Evolutionary conservation across 352 stramenopile genomes (phyloP).

Genomic region (Globisporangium irregulare): DNA sequence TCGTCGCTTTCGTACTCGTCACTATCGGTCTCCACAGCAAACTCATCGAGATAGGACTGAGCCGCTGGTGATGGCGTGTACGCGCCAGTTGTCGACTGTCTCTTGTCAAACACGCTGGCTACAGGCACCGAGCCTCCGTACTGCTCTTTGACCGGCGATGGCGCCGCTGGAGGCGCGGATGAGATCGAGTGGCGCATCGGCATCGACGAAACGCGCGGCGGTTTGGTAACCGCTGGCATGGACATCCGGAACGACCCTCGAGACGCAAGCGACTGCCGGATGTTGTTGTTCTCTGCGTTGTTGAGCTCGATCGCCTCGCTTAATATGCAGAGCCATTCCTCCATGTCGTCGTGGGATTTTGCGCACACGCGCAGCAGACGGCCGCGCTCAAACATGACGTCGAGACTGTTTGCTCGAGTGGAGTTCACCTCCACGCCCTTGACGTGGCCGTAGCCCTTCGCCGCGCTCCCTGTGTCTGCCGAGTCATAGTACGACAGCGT

Average conservation of each 20-base stretch:
- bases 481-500: constrained; percentile 84
- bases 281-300: constrained; percentile 53
- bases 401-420: constrained; percentile 54
- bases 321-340: constrained; percentile 71
- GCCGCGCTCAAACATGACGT: constrained; percentile 76
- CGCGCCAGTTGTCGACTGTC: constrained; percentile 30
- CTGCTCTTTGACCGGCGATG: constrained; percentile 26
- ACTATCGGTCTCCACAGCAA: constrained; percentile 44
- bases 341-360: constrained; percentile 57
- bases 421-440: constrained; percentile 69
- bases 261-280: constrained; percentile 47
- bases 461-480: constrained; percentile 59
- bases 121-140: constrained; percentile 20
- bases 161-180: constrained; percentile 13
- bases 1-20: constrained; percentile 53
- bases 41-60: constrained; percentile 36
- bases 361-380: constrained; percentile 70
- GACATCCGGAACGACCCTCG: constrained; percentile 43
- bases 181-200: constrained; percentile 50
- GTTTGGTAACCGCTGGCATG: constrained; percentile 18
- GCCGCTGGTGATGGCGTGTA: constrained; percentile 29
- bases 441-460: constrained; percentile 83
- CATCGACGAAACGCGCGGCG: constrained; percentile 30
- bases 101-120: constrained; percentile 31
- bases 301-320: constrained; percentile 68